Conservation (phyloP, 805 yeast species). For the Dipodascopsis uninucleata region DNA sequence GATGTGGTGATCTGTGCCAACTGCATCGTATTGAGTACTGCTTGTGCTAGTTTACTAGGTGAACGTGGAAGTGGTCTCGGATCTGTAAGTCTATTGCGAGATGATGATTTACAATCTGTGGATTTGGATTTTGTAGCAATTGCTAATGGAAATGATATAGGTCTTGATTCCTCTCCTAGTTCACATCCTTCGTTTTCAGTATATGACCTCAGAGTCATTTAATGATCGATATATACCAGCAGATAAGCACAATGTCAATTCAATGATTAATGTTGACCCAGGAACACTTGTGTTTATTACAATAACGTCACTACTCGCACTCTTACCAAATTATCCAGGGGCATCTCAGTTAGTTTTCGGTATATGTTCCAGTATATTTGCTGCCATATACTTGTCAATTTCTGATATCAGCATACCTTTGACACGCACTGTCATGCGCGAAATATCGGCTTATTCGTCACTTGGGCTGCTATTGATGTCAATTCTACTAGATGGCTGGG, state of each 20-base stretch:
- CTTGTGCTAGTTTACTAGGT: constrained; percentile 25
- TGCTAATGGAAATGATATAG: constrained; percentile 5
- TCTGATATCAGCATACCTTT: constrained; percentile 26
- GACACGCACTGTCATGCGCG: constrained; percentile 23
- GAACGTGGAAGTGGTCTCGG: constrained; percentile 27
- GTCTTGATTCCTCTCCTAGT: constrained; percentile 23
- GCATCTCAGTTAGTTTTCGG: constrained; percentile 27
- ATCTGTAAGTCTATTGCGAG: constrained; percentile 14
- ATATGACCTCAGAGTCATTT: constrained; percentile 15
- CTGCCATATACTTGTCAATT: constrained; percentile 26
- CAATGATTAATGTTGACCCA: constrained; percentile 13
- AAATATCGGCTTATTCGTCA: constrained; percentile 21
- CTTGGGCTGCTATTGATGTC: constrained; percentile 24
- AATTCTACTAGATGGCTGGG: constrained; percentile 25
- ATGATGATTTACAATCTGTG: not conserved
- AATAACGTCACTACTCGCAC: constrained; percentile 22
- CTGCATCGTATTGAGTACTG: constrained; percentile 24
- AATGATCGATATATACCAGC: no score
- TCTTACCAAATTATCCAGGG: constrained; percentile 26
- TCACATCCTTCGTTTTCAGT: constrained; percentile 25
- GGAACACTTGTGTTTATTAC: constrained; percentile 20
- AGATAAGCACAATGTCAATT: constrained; percentile 1
- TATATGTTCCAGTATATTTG: constrained; percentile 23
- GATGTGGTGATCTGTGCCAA: constrained; percentile 26
- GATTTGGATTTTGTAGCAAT: no score